phyloP scores from a whole-genome alignment of 164 flowering plant species.

The Berberis thunbergii region DNA sequence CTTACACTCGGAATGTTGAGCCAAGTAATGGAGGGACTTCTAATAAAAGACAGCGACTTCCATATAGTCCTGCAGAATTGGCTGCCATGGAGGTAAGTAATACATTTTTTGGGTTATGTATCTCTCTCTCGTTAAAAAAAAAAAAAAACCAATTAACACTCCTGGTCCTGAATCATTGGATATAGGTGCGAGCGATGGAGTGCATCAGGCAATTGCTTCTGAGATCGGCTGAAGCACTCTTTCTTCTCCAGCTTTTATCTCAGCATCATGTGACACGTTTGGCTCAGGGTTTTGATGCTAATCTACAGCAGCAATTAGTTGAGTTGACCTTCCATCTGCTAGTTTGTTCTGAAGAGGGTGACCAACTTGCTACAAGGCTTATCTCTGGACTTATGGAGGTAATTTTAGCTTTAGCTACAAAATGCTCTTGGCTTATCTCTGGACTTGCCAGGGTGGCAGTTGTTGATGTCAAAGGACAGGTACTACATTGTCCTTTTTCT shows the following conservation, averaged over 20 bases:
- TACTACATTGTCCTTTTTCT: no score
- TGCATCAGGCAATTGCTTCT: conserved; percentile 87
- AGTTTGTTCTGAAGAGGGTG: conserved; percentile 94
- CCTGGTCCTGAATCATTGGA: not conserved
- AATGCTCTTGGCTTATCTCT: not conserved
- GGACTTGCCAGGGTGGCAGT: no score
- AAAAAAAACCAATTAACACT: conserved; percentile 10
- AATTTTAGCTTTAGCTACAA: conserved; percentile 13
- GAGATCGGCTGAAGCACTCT: conserved; percentile 87
- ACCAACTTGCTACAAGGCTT: conserved; percentile 79
- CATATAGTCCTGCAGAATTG: conserved; percentile 83
- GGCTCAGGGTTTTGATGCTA: conserved; percentile 63
- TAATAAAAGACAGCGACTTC: conserved; percentile 79
- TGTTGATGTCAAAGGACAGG: no score
- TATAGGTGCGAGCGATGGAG: conserved; percentile 95
- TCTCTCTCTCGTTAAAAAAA: not conserved
- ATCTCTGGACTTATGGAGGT: conserved; percentile 94
- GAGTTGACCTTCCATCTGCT: conserved; percentile 86
- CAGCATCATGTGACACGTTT: conserved; percentile 83
- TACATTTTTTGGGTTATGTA: conserved; percentile 4
- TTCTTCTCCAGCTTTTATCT: conserved; percentile 76
- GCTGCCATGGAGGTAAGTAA: conserved; percentile 91
- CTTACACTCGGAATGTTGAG: conserved; percentile 52
- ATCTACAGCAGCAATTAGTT: conserved; percentile 34
- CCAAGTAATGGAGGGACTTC: conserved; percentile 41